phyloP scores from a whole-genome alignment of 306 rosid genomes.

The Purshia tridentata region DNA sequence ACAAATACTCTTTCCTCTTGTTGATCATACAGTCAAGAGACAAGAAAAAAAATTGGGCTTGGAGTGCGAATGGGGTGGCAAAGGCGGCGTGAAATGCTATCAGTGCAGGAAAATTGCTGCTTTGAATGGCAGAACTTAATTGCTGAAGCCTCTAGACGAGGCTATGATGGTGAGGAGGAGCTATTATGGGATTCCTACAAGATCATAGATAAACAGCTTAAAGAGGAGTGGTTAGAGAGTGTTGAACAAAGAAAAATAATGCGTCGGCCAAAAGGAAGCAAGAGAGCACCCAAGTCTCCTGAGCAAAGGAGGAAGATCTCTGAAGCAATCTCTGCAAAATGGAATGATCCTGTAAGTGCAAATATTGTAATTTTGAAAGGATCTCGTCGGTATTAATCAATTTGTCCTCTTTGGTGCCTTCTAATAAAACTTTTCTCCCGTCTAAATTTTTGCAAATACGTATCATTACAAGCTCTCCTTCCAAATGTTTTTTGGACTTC shows the following conservation, averaged over 20 bases:
- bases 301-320: constrained; percentile 90
- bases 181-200: constrained; percentile 83
- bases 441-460: neutral
- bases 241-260: constrained; percentile 55
- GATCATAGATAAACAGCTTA: constrained; percentile 50
- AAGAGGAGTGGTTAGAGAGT: constrained; percentile 59
- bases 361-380: constrained; percentile 20
- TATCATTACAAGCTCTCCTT: neutral
- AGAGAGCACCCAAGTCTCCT: constrained; percentile 78
- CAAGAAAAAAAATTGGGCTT: constrained; percentile 67
- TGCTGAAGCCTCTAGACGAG: constrained; percentile 78
- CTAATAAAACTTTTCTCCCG: neutral
- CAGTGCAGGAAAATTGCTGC: constrained; percentile 65
- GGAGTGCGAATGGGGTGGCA: constrained; percentile 79
- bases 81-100: constrained; percentile 52
- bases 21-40: constrained; percentile 61
- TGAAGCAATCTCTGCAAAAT: constrained; percentile 86
- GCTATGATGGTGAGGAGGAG: constrained; percentile 66
- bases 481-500: neutral
- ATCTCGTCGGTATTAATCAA: constrained; percentile 6
- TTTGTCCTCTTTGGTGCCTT: neutral
- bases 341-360: constrained; percentile 85
- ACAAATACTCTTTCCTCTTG: neutral
- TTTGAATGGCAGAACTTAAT: constrained; percentile 82
- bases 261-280: constrained; percentile 48